phyloP scores from a whole-genome alignment of 495 filamentous ascomycete genomes.

The Trichoderma erinaceum region DNA sequence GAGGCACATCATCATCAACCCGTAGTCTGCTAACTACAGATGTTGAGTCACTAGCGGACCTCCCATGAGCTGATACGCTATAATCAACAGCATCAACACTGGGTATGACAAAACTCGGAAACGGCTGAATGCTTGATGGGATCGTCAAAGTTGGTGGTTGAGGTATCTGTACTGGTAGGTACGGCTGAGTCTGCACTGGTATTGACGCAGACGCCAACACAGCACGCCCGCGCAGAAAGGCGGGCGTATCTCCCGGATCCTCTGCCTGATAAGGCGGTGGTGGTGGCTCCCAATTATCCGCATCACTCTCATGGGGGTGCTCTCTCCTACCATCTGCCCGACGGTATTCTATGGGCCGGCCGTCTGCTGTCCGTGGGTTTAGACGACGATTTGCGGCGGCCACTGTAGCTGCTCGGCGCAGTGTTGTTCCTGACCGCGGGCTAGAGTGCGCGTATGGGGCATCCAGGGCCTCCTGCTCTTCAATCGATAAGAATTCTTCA shows the following conservation, averaged over 20 bases:
- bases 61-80: constrained; percentile 8
- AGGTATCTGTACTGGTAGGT: constrained; percentile 18
- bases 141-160: constrained; percentile 19
- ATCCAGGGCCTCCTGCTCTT: constrained; percentile 55
- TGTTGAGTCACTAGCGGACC: constrained; percentile 13
- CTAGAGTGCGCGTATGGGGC: constrained; percentile 72
- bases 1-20: constrained; percentile 20
- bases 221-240: constrained; percentile 38
- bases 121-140: neutral
- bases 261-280: constrained; percentile 81
- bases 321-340: constrained; percentile 60
- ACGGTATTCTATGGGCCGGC: constrained; percentile 41
- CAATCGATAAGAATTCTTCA: constrained; percentile 32
- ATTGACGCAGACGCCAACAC: constrained; percentile 30
- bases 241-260: constrained; percentile 50
- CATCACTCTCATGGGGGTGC: constrained; percentile 81
- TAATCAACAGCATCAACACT: neutral
- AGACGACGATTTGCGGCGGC: constrained; percentile 62
- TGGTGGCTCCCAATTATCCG: constrained; percentile 88
- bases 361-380: constrained; percentile 41
- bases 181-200: constrained; percentile 25
- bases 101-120: neutral
- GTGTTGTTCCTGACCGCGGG: constrained; percentile 67
- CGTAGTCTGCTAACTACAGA: constrained; percentile 15
- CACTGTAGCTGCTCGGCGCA: constrained; percentile 73